Percentiles rank a stretch among this genome's conserved stretches.
Evolutionary conservation across 306 rosid genomes (phyloP).

Genomic region (Sicyos baderoa): DNA sequence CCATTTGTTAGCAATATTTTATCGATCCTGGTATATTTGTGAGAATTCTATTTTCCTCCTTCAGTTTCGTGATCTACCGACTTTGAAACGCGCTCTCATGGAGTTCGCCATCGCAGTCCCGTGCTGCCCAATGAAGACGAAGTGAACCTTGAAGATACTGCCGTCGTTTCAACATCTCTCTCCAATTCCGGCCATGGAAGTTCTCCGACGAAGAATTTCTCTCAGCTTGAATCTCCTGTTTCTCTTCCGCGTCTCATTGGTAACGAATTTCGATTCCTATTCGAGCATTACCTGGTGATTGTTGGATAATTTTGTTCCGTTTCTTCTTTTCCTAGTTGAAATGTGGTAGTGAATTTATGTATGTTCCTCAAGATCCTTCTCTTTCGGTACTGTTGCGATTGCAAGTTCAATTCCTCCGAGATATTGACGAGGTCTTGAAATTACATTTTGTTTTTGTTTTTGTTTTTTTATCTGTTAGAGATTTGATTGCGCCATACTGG

Average conservation of each 20-base stretch:
- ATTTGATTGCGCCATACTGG: constrained; percentile 3
- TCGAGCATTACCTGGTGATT: not conserved
- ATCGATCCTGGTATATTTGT: not conserved
- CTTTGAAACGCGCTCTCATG: constrained; percentile 18
- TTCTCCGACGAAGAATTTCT: constrained; percentile 16
- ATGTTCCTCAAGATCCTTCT: constrained; percentile 7
- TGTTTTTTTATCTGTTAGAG: not conserved
- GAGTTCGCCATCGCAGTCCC: constrained; percentile 18
- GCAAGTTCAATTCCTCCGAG: not conserved
- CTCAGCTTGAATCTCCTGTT: constrained; percentile 20
- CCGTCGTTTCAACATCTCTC: not conserved
- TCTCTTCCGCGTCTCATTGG: constrained; percentile 35
- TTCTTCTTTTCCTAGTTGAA: not conserved
- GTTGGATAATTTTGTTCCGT: not conserved
- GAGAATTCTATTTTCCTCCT: not conserved
- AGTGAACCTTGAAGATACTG: not conserved
- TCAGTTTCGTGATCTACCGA: constrained; percentile 8
- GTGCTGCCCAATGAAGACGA: constrained; percentile 14
- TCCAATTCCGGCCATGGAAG: constrained; percentile 20
- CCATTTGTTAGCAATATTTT: no score
- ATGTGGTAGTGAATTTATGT: not conserved
- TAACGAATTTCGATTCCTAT: constrained; percentile 14
- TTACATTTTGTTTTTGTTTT: constrained; percentile 11
- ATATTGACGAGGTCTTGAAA: not conserved
- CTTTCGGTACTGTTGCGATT: constrained; percentile 4